Evolutionary conservation across 2,329 filamentous ascomycete genomes (phyloP).

Genomic region (Apiospora koreana): DNA sequence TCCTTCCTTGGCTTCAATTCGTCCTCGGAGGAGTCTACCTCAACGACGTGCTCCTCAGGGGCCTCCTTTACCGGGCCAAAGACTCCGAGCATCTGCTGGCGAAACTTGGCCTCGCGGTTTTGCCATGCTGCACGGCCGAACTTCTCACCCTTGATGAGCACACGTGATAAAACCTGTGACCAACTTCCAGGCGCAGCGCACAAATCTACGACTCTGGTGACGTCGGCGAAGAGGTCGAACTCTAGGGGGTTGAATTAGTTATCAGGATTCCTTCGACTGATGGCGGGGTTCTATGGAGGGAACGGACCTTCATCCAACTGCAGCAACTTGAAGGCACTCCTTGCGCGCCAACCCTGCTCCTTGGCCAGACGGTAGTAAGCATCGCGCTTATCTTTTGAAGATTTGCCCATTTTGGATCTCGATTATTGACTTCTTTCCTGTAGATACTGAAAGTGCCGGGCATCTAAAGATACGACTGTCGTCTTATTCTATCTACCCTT

Average conservation of each 20-base stretch:
- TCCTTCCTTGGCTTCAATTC: constrained; percentile 56
- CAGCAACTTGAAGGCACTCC: constrained; percentile 94
- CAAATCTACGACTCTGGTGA: constrained; percentile 91
- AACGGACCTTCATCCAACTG: constrained; percentile 78
- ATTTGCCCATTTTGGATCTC: constrained; percentile 76
- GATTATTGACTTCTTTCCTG: neutral
- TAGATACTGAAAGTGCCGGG: neutral
- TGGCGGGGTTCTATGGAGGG: constrained; percentile 6
- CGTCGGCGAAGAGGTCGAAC: constrained; percentile 89
- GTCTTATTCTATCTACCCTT: neutral
- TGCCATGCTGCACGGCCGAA: constrained; percentile 87
- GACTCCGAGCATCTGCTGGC: constrained; percentile 60
- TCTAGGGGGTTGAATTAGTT: constrained; percentile 50
- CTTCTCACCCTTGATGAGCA: constrained; percentile 90
- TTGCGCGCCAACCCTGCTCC: constrained; percentile 96
- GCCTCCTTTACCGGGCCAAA: constrained; percentile 36
- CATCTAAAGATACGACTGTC: neutral
- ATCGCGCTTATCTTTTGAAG: constrained; percentile 97
- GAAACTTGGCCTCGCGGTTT: constrained; percentile 72
- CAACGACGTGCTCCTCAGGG: constrained; percentile 24
- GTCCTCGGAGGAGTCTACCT: constrained; percentile 20
- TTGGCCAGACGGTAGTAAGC: constrained; percentile 97
- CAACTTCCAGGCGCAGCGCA: constrained; percentile 96
- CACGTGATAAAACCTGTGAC: constrained; percentile 93
- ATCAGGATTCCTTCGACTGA: constrained; percentile 17